Percentiles rank a stretch among this genome's conserved stretches.
Conservation (phyloP, 495 filamentous ascomycete species). For the Xylaria longipes region DNA sequence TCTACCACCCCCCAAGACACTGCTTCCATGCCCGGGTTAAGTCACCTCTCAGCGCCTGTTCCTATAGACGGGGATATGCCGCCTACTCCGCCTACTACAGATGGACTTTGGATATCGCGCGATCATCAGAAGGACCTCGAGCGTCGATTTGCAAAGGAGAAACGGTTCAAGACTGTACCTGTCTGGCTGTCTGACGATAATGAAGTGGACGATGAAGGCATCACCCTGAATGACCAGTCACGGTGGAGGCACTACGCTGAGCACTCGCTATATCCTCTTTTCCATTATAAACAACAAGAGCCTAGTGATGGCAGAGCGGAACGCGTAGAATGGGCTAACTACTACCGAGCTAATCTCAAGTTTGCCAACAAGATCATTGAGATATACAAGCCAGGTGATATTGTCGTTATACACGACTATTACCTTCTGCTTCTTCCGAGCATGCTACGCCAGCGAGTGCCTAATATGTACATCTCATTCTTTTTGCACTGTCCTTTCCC, state of each 20-base stretch:
- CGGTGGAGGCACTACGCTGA: conserved; percentile 90
- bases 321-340: conserved; percentile 86
- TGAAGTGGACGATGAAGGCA: conserved; percentile 66
- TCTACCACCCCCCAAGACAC: conserved; percentile 46
- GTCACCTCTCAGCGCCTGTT: conserved; percentile 73
- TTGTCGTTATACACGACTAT: conserved; percentile 91
- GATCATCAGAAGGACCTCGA: conserved; percentile 74
- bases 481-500: conserved; percentile 93
- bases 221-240: conserved; percentile 75
- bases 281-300: conserved; percentile 93
- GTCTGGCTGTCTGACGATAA: conserved; percentile 83
- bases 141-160: conserved; percentile 67
- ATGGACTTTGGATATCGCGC: conserved; percentile 67
- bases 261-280: conserved; percentile 83
- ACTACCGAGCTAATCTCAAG: conserved; percentile 82
- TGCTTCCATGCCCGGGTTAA: conserved; percentile 49
- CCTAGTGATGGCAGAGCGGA: conserved; percentile 82
- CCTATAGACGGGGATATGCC: conserved; percentile 66
- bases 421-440: conserved; percentile 86
- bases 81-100: conserved; percentile 61
- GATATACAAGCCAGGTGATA: conserved; percentile 86
- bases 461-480: conserved; percentile 87
- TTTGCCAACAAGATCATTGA: conserved; percentile 87
- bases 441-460: conserved; percentile 79
- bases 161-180: conserved; percentile 69